Evolutionary conservation across 805 yeast species (phyloP).

Genomic region (Pichia nanzhaoensis): DNA sequence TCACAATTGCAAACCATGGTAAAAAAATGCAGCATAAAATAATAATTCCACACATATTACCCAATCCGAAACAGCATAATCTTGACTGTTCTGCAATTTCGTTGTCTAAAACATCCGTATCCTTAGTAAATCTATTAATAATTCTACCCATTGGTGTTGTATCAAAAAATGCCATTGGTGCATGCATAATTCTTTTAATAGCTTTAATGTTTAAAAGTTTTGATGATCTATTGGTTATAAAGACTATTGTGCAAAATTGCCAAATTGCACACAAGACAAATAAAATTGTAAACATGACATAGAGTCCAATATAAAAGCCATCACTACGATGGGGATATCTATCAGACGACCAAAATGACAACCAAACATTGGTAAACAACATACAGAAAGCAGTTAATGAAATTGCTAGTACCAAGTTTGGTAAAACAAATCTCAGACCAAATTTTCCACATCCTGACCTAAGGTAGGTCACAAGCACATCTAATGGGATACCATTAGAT

Average conservation of each 20-base stretch:
- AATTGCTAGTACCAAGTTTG: slow-evolving; percentile 20
- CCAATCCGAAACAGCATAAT: slow-evolving; percentile 45
- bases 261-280: slow-evolving; percentile 37
- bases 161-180: slow-evolving; percentile 80
- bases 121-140: slow-evolving; percentile 80
- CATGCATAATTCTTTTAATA: slow-evolving; percentile 50
- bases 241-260: slow-evolving; percentile 42
- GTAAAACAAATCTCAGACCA: slow-evolving; percentile 29
- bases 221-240: slow-evolving; percentile 47
- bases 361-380: slow-evolving; percentile 66
- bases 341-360: slow-evolving; percentile 70
- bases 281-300: slow-evolving; percentile 52
- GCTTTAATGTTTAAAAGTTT: slow-evolving; percentile 45
- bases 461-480: slow-evolving; percentile 46
- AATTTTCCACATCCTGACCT: slow-evolving; percentile 48
- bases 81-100: slow-evolving; percentile 67
- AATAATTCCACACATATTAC: slow-evolving; percentile 54
- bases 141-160: slow-evolving; percentile 85
- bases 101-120: slow-evolving; percentile 77
- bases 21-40: slow-evolving; percentile 61
- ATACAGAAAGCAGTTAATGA: slow-evolving; percentile 41
- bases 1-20: slow-evolving; percentile 69
- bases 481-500: slow-evolving; percentile 43
- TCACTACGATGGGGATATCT: slow-evolving; percentile 41
- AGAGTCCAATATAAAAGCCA: slow-evolving; percentile 67